Evolutionary conservation across 768 basidiomycete species (phyloP), one percentile per base, ranked within the genome.

Genomic region (Tricholoma hemisulphureum): DNA sequence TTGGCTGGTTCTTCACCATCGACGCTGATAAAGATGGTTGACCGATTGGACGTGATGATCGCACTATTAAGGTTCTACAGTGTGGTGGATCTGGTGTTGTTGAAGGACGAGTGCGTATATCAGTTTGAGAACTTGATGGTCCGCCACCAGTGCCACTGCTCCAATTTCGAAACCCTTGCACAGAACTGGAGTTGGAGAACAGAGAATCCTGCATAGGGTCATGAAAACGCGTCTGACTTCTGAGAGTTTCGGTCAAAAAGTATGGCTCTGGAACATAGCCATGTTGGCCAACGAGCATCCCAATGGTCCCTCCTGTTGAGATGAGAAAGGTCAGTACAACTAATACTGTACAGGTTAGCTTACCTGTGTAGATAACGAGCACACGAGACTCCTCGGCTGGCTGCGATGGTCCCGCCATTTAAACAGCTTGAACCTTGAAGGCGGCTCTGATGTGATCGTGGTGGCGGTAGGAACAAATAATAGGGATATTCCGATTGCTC

Each of bases 141-240:
- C n/a, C n/a, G n/a, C 82, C 80, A 7, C 86, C 88, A 60, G 81
- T 85, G 28, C 73, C 71, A 53, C 64, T 78, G 61, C 81, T 87
- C 89, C 94, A 95, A 56, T 85, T 78, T 57, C 89, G 78, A 68
- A 87, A 96, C 5, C 89, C 86, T 67, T 88, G 84, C 7, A 95
- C 87, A 20, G 92, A 89, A 6, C 78, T 75, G 0, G 91, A 83
- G 63, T 93, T 83, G 1, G 91, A 92, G 66, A 92, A 94, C 21
- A 96, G 74, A 1, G 93, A 95, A 58, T 92, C 87, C 69, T 91
- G 88, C 21, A 86, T 73, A 3, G 95, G 95, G 63, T 98, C 95
- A 71, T 98, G 92, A 66, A 98, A 98, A 11, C 95, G 85, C 35
- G 83, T 83, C 72, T 95, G 92, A 62, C 87, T 87, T 63, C 82